These are phyloP conservation scores for Exophiala xenobiotica DNA, from an alignment of 2,329 filamentous ascomycete genomes.

Conservation along the genomic window DNA sequence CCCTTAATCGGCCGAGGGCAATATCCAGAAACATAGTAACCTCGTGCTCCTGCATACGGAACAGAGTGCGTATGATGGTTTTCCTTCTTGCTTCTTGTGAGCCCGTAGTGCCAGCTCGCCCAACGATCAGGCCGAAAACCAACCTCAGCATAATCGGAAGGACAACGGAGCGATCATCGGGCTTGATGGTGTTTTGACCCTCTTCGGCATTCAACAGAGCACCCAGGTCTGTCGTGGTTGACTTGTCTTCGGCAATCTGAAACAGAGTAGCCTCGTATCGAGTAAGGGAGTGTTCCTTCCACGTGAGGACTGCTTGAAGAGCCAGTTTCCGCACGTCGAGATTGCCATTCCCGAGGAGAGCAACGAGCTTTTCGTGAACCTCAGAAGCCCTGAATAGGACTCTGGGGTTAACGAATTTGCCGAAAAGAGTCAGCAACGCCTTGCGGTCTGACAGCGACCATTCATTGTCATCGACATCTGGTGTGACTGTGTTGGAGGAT, in stretches of 20 bases:
- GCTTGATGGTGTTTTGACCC: slow-evolving; percentile 65
- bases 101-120: slow-evolving; percentile 73
- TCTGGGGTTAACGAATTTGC: slow-evolving; percentile 80
- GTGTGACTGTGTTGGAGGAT: slow-evolving; percentile 26
- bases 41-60: slow-evolving; percentile 71
- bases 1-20: slow-evolving; percentile 68
- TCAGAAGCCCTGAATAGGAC: slow-evolving; percentile 75
- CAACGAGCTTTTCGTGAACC: slow-evolving; percentile 72
- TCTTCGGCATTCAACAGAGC: slow-evolving; percentile 75
- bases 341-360: slow-evolving; percentile 82
- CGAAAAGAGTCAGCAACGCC: slow-evolving; percentile 75
- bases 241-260: slow-evolving; percentile 83
- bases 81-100: slow-evolving; percentile 77
- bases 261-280: slow-evolving; percentile 82
- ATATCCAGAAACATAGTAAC: slow-evolving; percentile 81
- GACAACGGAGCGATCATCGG: slow-evolving; percentile 68
- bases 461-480: slow-evolving; percentile 31
- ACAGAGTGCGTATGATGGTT: slow-evolving; percentile 71
- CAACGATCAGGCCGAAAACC: slow-evolving; percentile 85
- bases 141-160: slow-evolving; percentile 86
- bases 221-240: slow-evolving; percentile 91
- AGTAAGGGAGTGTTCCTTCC: slow-evolving; percentile 76
- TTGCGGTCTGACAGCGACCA: slow-evolving; percentile 71
- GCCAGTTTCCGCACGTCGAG: slow-evolving; percentile 82
- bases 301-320: slow-evolving; percentile 80